Base-by-base conservation (phyloP, 2,329 filamentous ascomycete species). In the Alternaria atra region DNA sequence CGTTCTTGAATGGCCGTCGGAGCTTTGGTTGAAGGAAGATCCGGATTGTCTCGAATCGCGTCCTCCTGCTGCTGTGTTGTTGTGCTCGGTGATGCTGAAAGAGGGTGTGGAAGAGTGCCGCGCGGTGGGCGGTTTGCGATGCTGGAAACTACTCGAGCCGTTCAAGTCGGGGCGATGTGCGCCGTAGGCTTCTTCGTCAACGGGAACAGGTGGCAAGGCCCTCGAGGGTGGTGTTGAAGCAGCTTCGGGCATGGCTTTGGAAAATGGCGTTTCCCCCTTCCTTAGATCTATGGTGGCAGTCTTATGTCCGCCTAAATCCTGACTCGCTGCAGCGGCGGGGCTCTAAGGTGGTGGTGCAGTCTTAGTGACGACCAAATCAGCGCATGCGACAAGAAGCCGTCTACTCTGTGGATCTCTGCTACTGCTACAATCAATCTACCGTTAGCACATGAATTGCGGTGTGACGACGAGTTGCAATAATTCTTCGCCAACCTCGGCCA, bases 41-140 rank as follows among this genome's bases (percentile, higher is more conserved):
- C 63, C 72, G 6, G 75, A 79, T 60, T 77, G 72, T 58, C 71
- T 69, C 35, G 74, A 77, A 10, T 77, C 69, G 29, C 74, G 73
- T 6, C 73, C 72, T 32, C 71, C 68, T 23, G 69, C 69, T 52
- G 65, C 64, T 37, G 69, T 67, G 46, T 75, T 70, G 48, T 71
- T 62, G 57, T 77, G 75, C 27, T 75, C 72, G 61, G 70, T 66
- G 56, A 75, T 70, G 46, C 63, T 75, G 63, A 77, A 73, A 13
- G 74, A 74, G 7, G 77, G 72, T 15, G 76, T 73, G 8, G 72
- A 68, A 13, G 69, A 57, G 32, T 55, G 61, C n/a, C 66, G 66
- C 12, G 62, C 35, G 40, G 58, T 29, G 40, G 72, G 47, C 25
- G 74, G 71, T 52, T 75, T 75, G 4, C 69, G 67, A 30, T 66